Percentiles rank a stretch among this genome's conserved stretches.
Conservation (phyloP, 192 early-diverging fungal species). For the Linnemannia hyalina region DNA sequence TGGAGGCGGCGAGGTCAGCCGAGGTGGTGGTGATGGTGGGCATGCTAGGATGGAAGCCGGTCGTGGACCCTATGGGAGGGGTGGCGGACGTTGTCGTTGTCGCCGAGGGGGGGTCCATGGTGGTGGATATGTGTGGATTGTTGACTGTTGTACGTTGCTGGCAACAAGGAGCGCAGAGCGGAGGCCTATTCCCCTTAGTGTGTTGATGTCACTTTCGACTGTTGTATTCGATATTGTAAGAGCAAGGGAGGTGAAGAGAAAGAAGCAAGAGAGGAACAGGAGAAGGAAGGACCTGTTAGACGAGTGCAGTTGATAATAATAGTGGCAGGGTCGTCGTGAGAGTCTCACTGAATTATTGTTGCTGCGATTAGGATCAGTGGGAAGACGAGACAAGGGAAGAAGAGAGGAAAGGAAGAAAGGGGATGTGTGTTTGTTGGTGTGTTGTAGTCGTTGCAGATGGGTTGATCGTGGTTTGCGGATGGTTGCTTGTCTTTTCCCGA, state of each 20-base stretch:
- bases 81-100: background rate
- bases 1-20: slow-evolving; percentile 30
- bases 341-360: background rate
- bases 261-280: background rate
- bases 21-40: slow-evolving; percentile 51
- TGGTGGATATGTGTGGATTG: background rate
- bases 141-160: background rate
- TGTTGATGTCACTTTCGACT: slow-evolving; percentile 7
- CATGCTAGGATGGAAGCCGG: slow-evolving; percentile 16
- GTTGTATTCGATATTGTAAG: background rate
- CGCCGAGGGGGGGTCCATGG: slow-evolving; percentile 16
- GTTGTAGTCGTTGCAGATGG: background rate
- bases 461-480: background rate
- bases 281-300: background rate
- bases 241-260: background rate
- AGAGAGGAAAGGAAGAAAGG: background rate
- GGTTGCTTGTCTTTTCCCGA: background rate
- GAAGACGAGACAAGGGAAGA: background rate
- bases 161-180: background rate
- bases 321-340: background rate
- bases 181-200: background rate
- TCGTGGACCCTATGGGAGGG: background rate
- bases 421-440: background rate
- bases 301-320: background rate
- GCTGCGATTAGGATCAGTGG: background rate